phyloP scores from a whole-genome alignment of 495 filamentous ascomycete genomes.

The Copromyces sp. region DNA sequence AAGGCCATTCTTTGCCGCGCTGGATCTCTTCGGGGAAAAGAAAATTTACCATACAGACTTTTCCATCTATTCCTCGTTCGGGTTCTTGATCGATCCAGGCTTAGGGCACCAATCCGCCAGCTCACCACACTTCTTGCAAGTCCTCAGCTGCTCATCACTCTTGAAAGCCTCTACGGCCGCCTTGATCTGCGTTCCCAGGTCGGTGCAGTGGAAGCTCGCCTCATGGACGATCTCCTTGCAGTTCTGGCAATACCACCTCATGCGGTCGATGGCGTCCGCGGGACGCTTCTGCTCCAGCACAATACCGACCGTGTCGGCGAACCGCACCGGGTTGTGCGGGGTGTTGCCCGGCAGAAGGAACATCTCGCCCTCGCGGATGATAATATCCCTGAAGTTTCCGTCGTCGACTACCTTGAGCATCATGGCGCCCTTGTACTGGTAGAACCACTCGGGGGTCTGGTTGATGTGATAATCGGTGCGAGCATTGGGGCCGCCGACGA shows the following conservation, averaged over 20 bases:
- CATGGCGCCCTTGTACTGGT: slow-evolving; percentile 89
- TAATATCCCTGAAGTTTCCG: slow-evolving; percentile 65
- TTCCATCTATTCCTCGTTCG: slow-evolving; percentile 33
- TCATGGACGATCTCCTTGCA: slow-evolving; percentile 75
- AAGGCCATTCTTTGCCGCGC: neutral
- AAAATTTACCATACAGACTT: too few relatives aligned
- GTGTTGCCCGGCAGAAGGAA: slow-evolving; percentile 87
- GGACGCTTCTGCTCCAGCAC: slow-evolving; percentile 86
- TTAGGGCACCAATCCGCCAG: slow-evolving; percentile 49
- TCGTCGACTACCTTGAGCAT: slow-evolving; percentile 78
- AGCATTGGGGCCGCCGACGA: slow-evolving; percentile 93
- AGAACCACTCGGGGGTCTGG: slow-evolving; percentile 93
- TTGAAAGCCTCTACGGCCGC: slow-evolving; percentile 79
- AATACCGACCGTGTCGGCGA: slow-evolving; percentile 61
- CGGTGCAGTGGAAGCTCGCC: slow-evolving; percentile 75
- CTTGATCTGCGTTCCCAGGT: slow-evolving; percentile 96
- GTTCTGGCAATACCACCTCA: slow-evolving; percentile 82
- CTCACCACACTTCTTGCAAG: slow-evolving; percentile 67
- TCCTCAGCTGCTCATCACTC: slow-evolving; percentile 57
- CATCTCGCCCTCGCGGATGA: slow-evolving; percentile 87
- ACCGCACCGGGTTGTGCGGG: slow-evolving; percentile 67
- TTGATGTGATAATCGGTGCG: slow-evolving; percentile 99
- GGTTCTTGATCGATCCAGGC: slow-evolving; percentile 40
- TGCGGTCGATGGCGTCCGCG: slow-evolving; percentile 55
- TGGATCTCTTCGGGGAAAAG: neutral